These are phyloP conservation scores for Maudiozyma bulderi DNA, from an alignment of 805 yeast genomes.

Conservation along the genomic window DNA sequence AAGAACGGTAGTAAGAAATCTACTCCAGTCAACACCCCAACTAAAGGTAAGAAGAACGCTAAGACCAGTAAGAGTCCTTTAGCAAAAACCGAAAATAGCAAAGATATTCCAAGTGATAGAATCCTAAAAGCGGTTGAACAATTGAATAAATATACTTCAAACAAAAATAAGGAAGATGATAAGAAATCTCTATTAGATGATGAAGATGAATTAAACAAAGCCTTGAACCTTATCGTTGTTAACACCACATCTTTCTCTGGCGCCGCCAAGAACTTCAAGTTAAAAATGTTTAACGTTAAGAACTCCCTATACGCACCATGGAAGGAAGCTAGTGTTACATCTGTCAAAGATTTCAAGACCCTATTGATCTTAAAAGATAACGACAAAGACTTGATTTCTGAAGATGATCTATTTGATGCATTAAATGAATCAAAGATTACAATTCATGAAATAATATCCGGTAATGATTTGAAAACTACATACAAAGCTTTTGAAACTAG, in stretches of 20 bases:
- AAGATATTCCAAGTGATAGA: conserved; percentile 22
- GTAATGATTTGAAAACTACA: conserved; percentile 67
- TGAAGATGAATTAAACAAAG: conserved; percentile 36
- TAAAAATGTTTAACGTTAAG: conserved; percentile 37
- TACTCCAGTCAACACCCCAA: conserved; percentile 13
- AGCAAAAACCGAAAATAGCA: not conserved
- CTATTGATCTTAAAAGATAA: conserved; percentile 33
- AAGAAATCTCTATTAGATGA: conserved; percentile 45
- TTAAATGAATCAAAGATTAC: conserved; percentile 36
- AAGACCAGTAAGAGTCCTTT: conserved; percentile 1
- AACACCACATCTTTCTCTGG: conserved; percentile 54
- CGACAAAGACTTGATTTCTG: conserved; percentile 27
- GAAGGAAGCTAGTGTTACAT: conserved; percentile 23
- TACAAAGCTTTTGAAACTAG: conserved; percentile 85
- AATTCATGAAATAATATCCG: conserved; percentile 49
- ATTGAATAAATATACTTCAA: conserved; percentile 44
- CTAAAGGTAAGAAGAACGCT: conserved; percentile 10
- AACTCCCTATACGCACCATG: conserved; percentile 25
- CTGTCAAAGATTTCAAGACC: conserved; percentile 30
- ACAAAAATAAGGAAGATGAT: conserved; percentile 14
- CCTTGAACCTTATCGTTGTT: conserved; percentile 51
- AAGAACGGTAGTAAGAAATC: not conserved
- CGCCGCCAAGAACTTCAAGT: conserved; percentile 46
- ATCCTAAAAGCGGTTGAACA: conserved; percentile 51
- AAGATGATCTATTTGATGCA: conserved; percentile 56